Percentiles rank a stretch among this genome's conserved stretches.
Evolutionary conservation across 78 protist species (phyloP).

Genomic region (Capsaspora owczarzaki): DNA sequence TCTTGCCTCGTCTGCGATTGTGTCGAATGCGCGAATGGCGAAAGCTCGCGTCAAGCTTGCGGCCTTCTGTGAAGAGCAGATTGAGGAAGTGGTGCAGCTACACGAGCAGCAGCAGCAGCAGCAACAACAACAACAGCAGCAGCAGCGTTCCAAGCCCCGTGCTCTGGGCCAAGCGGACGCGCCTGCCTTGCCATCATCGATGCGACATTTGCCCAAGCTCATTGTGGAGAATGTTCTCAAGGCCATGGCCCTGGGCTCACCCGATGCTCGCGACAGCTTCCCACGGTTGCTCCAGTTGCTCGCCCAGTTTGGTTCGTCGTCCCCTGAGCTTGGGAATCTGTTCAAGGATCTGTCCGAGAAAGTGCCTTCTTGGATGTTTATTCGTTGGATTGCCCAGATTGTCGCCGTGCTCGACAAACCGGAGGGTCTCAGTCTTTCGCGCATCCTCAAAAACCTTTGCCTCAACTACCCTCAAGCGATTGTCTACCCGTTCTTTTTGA

Average conservation of each 20-base stretch:
- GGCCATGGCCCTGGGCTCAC: not conserved
- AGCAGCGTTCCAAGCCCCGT: no score
- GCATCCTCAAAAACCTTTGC: not conserved
- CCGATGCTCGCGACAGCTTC: not conserved
- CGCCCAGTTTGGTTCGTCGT: not conserved
- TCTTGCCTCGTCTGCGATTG: no score
- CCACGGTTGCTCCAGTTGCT: not conserved
- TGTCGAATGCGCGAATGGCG: no score
- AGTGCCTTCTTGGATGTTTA: conserved; percentile 63
- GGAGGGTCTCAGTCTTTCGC: not conserved
- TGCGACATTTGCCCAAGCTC: no score
- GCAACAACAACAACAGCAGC: no score
- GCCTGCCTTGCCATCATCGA: no score
- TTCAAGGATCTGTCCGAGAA: not conserved
- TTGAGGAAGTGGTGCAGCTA: no score
- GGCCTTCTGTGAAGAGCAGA: no score
- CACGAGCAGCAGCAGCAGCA: no score
- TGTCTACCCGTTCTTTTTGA: conserved; percentile 40
- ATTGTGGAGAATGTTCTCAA: not conserved
- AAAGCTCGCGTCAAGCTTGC: not conserved
- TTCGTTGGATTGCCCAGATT: conserved; percentile 58
- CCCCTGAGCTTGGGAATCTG: not conserved
- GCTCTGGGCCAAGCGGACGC: no score
- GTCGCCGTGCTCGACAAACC: conserved; percentile 22
- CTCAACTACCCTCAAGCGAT: conserved; percentile 61